Conservation (phyloP, 164 flowering plant species). For the Nelumbo lutea region DNA sequence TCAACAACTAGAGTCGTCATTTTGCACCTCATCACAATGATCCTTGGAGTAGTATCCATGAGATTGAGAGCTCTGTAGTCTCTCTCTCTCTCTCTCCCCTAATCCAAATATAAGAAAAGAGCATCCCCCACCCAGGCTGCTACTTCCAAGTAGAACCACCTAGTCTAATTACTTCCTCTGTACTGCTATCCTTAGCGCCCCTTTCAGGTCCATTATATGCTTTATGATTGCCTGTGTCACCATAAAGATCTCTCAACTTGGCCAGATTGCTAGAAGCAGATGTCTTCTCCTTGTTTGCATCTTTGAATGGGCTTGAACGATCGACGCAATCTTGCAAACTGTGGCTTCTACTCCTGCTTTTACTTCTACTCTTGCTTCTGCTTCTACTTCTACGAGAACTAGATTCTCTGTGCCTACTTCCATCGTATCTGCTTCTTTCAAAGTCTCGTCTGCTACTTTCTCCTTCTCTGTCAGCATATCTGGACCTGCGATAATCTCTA, state of each 20-base stretch:
- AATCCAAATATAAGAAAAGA: no score
- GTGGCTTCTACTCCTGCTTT: constrained; percentile 53
- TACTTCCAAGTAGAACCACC: constrained; percentile 88
- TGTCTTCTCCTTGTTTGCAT: constrained; percentile 46
- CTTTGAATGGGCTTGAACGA: constrained; percentile 36
- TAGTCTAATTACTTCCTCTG: constrained; percentile 87
- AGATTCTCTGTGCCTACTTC: constrained; percentile 33
- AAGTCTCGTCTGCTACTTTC: constrained; percentile 43
- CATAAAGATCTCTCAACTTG: constrained; percentile 83
- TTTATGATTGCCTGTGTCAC: constrained; percentile 44
- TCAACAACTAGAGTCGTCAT: no score
- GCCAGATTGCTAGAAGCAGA: constrained; percentile 72
- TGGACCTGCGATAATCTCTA: constrained; percentile 19
- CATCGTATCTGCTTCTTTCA: constrained; percentile 34
- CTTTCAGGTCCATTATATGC: constrained; percentile 31
- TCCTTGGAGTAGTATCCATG: no score
- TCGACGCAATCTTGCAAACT: constrained; percentile 38
- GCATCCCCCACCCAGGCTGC: background rate
- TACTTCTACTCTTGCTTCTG: constrained; percentile 53
- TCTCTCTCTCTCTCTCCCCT: no score
- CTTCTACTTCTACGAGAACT: constrained; percentile 38
- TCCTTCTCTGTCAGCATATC: constrained; percentile 25
- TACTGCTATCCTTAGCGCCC: constrained; percentile 36
- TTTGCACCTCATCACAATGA: no score
- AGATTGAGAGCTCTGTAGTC: no score